Evolutionary conservation across 1,139 yeast species (phyloP), one percentile per base, ranked within the genome.

Genomic region (Candida tropicalis): DNA sequence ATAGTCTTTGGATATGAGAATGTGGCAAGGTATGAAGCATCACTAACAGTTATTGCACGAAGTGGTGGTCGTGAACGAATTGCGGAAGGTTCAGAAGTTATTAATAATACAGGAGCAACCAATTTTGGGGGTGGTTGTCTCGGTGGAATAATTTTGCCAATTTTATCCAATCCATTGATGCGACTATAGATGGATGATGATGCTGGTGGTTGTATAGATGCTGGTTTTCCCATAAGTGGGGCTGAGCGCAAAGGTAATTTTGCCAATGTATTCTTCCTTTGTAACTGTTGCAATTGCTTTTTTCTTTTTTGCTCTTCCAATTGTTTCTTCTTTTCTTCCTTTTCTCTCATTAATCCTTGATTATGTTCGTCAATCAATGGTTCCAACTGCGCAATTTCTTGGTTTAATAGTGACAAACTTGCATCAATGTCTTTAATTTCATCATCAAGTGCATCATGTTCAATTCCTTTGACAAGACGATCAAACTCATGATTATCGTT

Each of bases 171-270:
- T 8, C 45, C 42, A 35, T 44, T 38, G n/a, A 43, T 39, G 16
- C 47, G 40, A 25, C 33, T 37, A 29, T 43, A 43, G 5, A 46
- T 40, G 3, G 43, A 40, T 11, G 49, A 41, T 40, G 71, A 66
- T 10, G 73, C 62, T 3, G 77, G 75, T 5, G 78, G 79, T 49
- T 73, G 78, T 17, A 73, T 72, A 12, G 75, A 63, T n/a, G 79
- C 79, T 3, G 72, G 69, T 43, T 66, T 69, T 0, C 75, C 75
- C 73, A 68, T 69, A 7, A 68, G 52, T 2, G 73, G 74, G n/a
- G 62, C 54, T 5, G 59, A 36, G 8, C 63, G 54, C 11, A 43
- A 24, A 11, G 45, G 42, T 26, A 37, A 35, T 26, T 40, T 46
- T 11, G 48, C 45, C 33, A 43, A 31, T 12, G 51, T 40, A 29